Base-by-base conservation (phyloP, 495 filamentous ascomycete species). In the Lasiosphaeria hispida region DNA sequence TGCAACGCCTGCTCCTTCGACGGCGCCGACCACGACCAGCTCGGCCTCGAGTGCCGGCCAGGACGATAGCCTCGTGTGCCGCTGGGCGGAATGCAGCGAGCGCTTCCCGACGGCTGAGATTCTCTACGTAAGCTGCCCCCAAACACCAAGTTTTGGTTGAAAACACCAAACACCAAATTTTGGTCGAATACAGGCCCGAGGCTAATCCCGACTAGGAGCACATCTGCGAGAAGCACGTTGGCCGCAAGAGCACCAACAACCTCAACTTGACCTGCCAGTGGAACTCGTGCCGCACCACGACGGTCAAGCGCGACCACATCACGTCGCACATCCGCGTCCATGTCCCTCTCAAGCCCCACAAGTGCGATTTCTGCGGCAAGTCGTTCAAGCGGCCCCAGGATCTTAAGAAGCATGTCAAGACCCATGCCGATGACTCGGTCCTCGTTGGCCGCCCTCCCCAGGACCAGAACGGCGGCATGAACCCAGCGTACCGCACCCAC, bases 341-440 rank as follows among this genome's bases (percentile, higher is more conserved):
- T 70, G 94, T 99, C 5, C 95, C 95, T 10, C 78, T 97, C 48
- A 97, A 97, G 80, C 95, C 95, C 40, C 94, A 99, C 77, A 96
- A 96, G 72, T 99, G 95, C 69, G 92, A 96, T 65, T 96, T 96
- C 73, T 99, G 95, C 69, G 90, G 90, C 65, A 99, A 99, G 80
- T 90, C 92, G 7, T 99, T 99, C 83, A 99, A 99, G 83, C 90
- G 95, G 13, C 95, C 95, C 23, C 94, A 99, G 74, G 95, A 99
- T 77, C 70, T 99, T 59, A 97, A 97, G 84, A 99, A 99, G 78
- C 95, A 99, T 73, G 92, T 97, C 71, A 97, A 97, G 84, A 98
- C 95, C n/a, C 94, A 99, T 73, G 94, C 94, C 57, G 94, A 99
- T 70, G 94, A 99, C 74, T 95, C 92, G 41, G 91, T 96, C 48